phyloP scores from a whole-genome alignment of 805 yeast genomes.

The Candida sanyiensis region DNA sequence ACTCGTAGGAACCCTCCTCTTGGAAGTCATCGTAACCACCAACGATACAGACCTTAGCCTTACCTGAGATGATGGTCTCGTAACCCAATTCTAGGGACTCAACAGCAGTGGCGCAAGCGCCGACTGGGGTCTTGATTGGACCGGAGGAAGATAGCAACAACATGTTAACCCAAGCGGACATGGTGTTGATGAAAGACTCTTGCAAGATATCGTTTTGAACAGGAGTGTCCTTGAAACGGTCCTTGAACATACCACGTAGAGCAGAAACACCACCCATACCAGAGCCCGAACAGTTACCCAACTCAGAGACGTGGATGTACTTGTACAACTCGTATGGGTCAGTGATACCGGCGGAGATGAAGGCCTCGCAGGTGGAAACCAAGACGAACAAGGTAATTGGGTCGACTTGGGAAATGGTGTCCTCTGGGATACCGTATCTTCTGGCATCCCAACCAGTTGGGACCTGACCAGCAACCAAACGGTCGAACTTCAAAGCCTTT shows the following conservation, averaged over 20 bases:
- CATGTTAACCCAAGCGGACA: slow-evolving; percentile 99
- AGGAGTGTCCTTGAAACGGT: slow-evolving; percentile 86
- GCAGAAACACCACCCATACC: slow-evolving; percentile 99
- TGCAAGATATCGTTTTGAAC: slow-evolving; percentile 96
- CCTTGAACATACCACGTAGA: slow-evolving; percentile 94
- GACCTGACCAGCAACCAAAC: slow-evolving; percentile 73
- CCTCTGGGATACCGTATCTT: slow-evolving; percentile 92
- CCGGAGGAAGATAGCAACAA: slow-evolving; percentile 93
- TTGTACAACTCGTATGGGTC: slow-evolving; percentile 98
- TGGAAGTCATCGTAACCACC: slow-evolving; percentile 99
- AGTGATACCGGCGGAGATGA: slow-evolving; percentile 88
- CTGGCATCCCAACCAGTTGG: slow-evolving; percentile 99
- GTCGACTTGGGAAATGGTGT: slow-evolving; percentile 89
- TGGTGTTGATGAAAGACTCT: slow-evolving; percentile 97
- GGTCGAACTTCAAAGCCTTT: slow-evolving; percentile 62
- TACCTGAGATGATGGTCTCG: slow-evolving; percentile 87
- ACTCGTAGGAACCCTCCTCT: slow-evolving; percentile 97
- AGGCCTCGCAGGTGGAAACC: slow-evolving; percentile 93
- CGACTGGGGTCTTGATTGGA: slow-evolving; percentile 98
- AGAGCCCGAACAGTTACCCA: slow-evolving; percentile 99
- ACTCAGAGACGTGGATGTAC: slow-evolving; percentile 96
- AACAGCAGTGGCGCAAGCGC: slow-evolving; percentile 99
- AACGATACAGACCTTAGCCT: slow-evolving; percentile 92
- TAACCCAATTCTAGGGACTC: slow-evolving; percentile 96
- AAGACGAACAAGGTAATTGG: slow-evolving; percentile 89